Base-by-base conservation (phyloP, 768 basidiomycete genomes). In the Mrakia frigida region DNA sequence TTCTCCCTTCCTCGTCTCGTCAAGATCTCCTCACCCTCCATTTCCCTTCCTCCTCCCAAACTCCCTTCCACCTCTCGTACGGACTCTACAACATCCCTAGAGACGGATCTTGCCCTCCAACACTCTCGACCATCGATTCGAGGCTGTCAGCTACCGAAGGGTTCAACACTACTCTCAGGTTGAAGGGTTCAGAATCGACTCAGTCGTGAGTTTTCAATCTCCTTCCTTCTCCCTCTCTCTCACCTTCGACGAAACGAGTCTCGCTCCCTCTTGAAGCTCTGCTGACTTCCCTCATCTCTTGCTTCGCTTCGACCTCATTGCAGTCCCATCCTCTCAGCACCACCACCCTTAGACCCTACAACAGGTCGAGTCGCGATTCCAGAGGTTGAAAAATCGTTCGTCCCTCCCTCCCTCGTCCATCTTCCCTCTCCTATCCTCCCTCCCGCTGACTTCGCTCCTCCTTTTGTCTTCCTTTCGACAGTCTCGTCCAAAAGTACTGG, bases 401-500 rank as follows among this genome's bases (percentile, higher is more conserved):
- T 33, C 53, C 11, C 5, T 11, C 46, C 25, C 14, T 72, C 25
- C 50, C 10, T 50, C 70, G 10, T 53, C 41, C 18, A n/a, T n/a
- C 28, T 11, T 52, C 0, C n/a, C 21, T 4, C 25, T 50, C 13
- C 52, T 33, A n/a, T n/a, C n/a, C n/a, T 72, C 31, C 31, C 1
- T 13, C 39, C 18, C 65, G 37, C 52, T 72, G 33, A 72, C 50
- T 4, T n/a, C n/a, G n/a, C 16, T 52, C 39, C 21, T 37, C 31
- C 71, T 37, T 16, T 37, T 72, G 10, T 21, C 28, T 23, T 59
- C 25, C 33, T 39, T 14, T 31, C 21, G 33, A 18, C 33, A 39
- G 71, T 16, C 33, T 65, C 33, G 33, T 65, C 21, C 56, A 59
- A 21, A 74, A 74, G 43, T 74, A 74, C 73, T 74, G 73, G 73